Conservation (phyloP, 2,329 filamentous ascomycete species). For the Fusarium secorum region DNA sequence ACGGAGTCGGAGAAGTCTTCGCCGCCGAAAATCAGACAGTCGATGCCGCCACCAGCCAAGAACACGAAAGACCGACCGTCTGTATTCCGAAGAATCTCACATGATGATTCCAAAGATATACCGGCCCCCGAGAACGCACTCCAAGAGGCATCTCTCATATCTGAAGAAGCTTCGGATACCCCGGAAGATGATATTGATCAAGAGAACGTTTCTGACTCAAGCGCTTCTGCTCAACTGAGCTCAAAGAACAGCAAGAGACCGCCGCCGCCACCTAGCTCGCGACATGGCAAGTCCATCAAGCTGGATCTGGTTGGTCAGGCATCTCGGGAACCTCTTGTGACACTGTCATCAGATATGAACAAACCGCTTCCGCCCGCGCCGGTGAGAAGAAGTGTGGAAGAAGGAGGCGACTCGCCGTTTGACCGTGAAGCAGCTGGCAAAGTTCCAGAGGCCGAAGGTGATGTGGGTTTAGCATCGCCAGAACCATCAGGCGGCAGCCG, state of each 20-base stretch:
- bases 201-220: constrained; percentile 42
- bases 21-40: constrained; percentile 11
- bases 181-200: constrained; percentile 36
- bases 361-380: constrained; percentile 69
- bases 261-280: constrained; percentile 75
- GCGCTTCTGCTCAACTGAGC: constrained; percentile 35
- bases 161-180: constrained; percentile 32
- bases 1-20: constrained; percentile 44
- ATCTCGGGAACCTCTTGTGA: constrained; percentile 26
- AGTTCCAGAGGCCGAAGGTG: constrained; percentile 53
- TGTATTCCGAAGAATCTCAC: constrained; percentile 21
- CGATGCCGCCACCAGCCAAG: constrained; percentile 7
- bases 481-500: constrained; percentile 48
- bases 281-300: constrained; percentile 79
- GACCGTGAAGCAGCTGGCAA: constrained; percentile 63
- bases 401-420: constrained; percentile 60
- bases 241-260: constrained; percentile 64
- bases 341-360: constrained; percentile 39
- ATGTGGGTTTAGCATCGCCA: constrained; percentile 43
- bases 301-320: constrained; percentile 51
- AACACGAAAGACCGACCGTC: constrained; percentile 26
- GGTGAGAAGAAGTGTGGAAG: constrained; percentile 54
- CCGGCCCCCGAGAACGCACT: constrained; percentile 13
- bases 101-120: constrained; percentile 21
- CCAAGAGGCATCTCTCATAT: constrained; percentile 35